These are phyloP conservation scores for Pseudonitzschia pungens DNA, from an alignment of 108 stramenopile genomes.

Conservation along the genomic window DNA sequence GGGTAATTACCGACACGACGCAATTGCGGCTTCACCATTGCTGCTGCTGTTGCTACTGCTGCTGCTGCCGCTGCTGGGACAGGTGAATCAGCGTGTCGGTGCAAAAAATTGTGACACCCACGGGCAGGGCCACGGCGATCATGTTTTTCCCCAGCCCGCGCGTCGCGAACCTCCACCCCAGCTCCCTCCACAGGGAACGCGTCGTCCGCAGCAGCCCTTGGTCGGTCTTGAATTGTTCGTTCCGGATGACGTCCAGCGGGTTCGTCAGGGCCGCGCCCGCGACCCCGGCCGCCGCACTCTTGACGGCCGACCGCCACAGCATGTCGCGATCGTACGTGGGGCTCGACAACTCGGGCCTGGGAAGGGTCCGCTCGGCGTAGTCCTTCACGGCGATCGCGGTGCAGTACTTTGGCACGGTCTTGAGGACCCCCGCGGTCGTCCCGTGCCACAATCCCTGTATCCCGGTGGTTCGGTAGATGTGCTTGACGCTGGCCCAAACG, in stretches of 20 bases:
- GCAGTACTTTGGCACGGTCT: conserved; percentile 95
- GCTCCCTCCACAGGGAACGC: conserved; percentile 45
- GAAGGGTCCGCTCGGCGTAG: conserved; percentile 54
- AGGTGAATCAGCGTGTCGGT: conserved; percentile 82
- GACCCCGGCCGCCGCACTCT: conserved; percentile 86
- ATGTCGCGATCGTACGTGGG: conserved; percentile 56
- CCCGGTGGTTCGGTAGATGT: conserved; percentile 74
- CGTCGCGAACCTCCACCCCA: conserved; percentile 59
- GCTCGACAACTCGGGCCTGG: conserved; percentile 49
- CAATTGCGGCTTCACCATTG: background rate
- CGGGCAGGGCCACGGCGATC: conserved; percentile 94
- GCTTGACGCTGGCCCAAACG: conserved; percentile 63
- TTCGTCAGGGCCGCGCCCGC: conserved; percentile 95
- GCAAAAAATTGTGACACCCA: conserved; percentile 91
- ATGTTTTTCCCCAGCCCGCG: conserved; percentile 91
- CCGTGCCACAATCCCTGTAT: conserved; percentile 84
- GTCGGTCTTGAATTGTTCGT: conserved; percentile 97
- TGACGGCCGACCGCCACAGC: conserved; percentile 78
- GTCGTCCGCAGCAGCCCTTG: conserved; percentile 55
- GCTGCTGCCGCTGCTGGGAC: conserved; percentile 6
- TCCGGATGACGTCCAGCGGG: conserved; percentile 95
- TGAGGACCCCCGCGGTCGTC: conserved; percentile 90
- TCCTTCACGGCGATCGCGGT: conserved; percentile 93
- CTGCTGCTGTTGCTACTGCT: background rate
- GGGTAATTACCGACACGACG: too few relatives aligned